Evolutionary conservation across 2,329 filamentous ascomycete species (phyloP).

Genomic region (Geosmithia putterillii): DNA sequence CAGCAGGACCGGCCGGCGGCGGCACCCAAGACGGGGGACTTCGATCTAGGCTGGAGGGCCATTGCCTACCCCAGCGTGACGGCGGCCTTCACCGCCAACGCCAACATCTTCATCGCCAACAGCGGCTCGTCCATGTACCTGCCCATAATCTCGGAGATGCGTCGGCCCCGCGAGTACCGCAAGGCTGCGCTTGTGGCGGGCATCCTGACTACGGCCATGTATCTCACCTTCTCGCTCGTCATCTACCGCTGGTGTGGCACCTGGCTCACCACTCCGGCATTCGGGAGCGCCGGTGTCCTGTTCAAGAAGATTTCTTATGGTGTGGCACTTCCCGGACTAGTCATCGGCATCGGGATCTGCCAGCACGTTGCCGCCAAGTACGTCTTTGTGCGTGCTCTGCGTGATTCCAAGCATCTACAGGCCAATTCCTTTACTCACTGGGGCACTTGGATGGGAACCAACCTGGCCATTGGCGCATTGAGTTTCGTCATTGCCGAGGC

Average conservation of each 20-base stretch:
- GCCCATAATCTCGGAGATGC: slow-evolving; percentile 55
- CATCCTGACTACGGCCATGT: slow-evolving; percentile 16
- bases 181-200: slow-evolving; percentile 35
- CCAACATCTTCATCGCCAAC: slow-evolving; percentile 47
- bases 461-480: slow-evolving; percentile 1
- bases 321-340: slow-evolving; percentile 16
- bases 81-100: slow-evolving; percentile 42
- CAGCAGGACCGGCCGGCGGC: slow-evolving; percentile 41
- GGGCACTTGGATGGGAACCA: slow-evolving; percentile 8
- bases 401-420: slow-evolving; percentile 11
- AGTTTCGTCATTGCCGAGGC: slow-evolving; percentile 5
- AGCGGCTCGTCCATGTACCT: slow-evolving; percentile 49
- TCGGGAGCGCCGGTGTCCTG: slow-evolving; percentile 27
- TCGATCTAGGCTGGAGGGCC: slow-evolving; percentile 44
- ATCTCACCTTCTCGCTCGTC: slow-evolving; percentile 17
- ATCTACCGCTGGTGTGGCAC: slow-evolving; percentile 33
- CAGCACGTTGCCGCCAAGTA: slow-evolving; percentile 37
- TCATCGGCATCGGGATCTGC: slow-evolving; percentile 8
- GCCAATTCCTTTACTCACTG: slow-evolving; percentile 11
- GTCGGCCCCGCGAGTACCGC: slow-evolving; percentile 42
- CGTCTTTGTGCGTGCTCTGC: slow-evolving; percentile 35
- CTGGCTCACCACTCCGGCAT: slow-evolving; percentile 30
- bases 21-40: slow-evolving; percentile 42
- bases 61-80: slow-evolving; percentile 45
- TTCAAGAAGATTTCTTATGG: slow-evolving; percentile 33